Evolutionary conservation across 2,329 filamentous ascomycete species (phyloP).

Genomic region (Stachybotrys echinatus): DNA sequence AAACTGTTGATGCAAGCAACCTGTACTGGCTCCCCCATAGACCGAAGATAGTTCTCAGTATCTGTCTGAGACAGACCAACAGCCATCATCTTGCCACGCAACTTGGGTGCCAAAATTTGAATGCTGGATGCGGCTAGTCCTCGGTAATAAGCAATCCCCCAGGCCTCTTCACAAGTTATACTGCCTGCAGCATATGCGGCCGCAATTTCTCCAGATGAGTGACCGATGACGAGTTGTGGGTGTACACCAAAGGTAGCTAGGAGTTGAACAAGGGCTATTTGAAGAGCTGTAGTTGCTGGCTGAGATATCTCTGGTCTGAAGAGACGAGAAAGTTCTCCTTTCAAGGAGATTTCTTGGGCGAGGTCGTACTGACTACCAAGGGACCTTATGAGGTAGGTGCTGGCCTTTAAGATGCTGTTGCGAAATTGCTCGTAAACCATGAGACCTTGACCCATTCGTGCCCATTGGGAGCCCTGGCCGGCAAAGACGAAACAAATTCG

Average conservation of each 20-base stretch:
- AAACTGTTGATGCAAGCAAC: constrained; percentile 41
- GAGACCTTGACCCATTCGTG: constrained; percentile 35
- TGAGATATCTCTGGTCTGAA: constrained; percentile 31
- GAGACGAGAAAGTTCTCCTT: constrained; percentile 13
- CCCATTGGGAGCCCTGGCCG: constrained; percentile 38
- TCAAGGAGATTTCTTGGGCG: constrained; percentile 29
- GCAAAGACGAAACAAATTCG: constrained; percentile 36
- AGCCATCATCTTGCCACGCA: constrained; percentile 36
- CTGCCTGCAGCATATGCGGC: constrained; percentile 34
- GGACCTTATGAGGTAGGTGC: constrained; percentile 19
- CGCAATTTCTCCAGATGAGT: constrained; percentile 43
- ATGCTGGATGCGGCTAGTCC: constrained; percentile 28
- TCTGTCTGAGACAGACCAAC: constrained; percentile 26
- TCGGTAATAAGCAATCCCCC: constrained; percentile 35
- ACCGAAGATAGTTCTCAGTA: constrained; percentile 18
- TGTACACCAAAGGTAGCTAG: constrained; percentile 24
- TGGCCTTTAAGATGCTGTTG: constrained; percentile 28
- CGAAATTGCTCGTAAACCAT: constrained; percentile 36
- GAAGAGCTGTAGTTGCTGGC: constrained; percentile 35
- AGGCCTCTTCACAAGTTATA: constrained; percentile 30
- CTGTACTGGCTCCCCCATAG: constrained; percentile 15
- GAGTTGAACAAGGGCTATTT: constrained; percentile 36
- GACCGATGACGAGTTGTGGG: constrained; percentile 32
- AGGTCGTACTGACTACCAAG: constrained; percentile 28
- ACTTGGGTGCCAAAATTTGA: constrained; percentile 13